Evolutionary conservation across 148 eudicot species (phyloP).

Genomic region (Silene uniflora): DNA sequence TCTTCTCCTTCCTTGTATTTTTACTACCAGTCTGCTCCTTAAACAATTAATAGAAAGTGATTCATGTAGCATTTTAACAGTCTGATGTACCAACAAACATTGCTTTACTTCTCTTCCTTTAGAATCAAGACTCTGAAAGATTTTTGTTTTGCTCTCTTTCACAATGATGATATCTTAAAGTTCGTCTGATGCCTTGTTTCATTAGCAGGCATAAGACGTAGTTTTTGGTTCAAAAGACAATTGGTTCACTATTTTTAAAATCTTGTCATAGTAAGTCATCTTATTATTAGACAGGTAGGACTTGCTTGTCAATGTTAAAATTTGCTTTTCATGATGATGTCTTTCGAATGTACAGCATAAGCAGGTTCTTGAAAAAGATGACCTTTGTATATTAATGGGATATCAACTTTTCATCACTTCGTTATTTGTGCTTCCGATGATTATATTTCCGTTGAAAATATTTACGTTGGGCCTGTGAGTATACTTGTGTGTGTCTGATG

Average conservation of each 20-base stretch:
- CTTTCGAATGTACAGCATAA: background rate
- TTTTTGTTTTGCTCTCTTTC: background rate
- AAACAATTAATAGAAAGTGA: background rate
- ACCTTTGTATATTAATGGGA: background rate
- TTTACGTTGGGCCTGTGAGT: background rate
- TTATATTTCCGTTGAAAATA: background rate
- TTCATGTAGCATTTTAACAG: background rate
- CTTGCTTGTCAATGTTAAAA: background rate
- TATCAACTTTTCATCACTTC: background rate
- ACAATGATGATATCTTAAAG: background rate
- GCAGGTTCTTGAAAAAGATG: background rate
- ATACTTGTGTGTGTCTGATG: background rate
- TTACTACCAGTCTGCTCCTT: background rate
- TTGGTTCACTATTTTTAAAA: background rate
- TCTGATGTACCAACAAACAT: background rate
- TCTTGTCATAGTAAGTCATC: background rate
- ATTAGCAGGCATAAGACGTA: background rate
- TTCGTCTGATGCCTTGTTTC: background rate
- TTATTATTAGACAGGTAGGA: background rate
- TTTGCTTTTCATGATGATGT: slow-evolving; percentile 1
- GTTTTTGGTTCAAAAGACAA: background rate
- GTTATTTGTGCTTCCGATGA: background rate
- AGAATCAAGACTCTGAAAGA: background rate
- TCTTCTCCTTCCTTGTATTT: background rate
- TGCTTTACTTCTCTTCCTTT: background rate